Percentiles rank a stretch among this genome's conserved stretches.
These are phyloP conservation scores for Ceratocystis destructans DNA, from an alignment of 2,329 filamentous ascomycete species.

Conservation along the genomic window DNA sequence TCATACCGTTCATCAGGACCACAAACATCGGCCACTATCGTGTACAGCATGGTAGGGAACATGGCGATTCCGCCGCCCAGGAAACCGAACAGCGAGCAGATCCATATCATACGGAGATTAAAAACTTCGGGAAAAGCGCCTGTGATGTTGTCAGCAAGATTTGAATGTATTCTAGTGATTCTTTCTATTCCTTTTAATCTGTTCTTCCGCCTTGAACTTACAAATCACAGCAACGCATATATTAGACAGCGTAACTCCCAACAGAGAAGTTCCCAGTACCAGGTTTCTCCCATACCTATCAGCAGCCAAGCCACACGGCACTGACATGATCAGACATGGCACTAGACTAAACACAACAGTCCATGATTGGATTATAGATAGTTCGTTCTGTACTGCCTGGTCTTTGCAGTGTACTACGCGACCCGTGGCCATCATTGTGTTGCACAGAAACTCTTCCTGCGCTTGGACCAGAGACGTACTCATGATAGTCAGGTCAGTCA, in stretches of 20 bases:
- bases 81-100: slow-evolving; percentile 19
- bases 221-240: slow-evolving; percentile 16
- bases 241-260: slow-evolving; percentile 17
- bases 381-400: slow-evolving; percentile 21
- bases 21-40: slow-evolving; percentile 20
- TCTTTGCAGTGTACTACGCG: slow-evolving; percentile 19
- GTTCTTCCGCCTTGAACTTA: slow-evolving; percentile 4
- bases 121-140: slow-evolving; percentile 19
- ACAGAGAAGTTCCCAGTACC: slow-evolving; percentile 19
- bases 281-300: slow-evolving; percentile 20
- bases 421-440: background rate
- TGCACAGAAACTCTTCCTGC: slow-evolving; percentile 18
- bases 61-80: slow-evolving; percentile 21
- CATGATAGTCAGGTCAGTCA: slow-evolving; percentile 17
- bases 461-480: slow-evolving; percentile 18
- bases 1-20: slow-evolving; percentile 15
- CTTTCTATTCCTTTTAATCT: too few species aligned
- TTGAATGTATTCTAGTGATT: too few species aligned
- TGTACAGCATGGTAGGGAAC: slow-evolving; percentile 21
- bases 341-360: slow-evolving; percentile 20
- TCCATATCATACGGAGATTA: slow-evolving; percentile 20
- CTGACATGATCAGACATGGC: slow-evolving; percentile 19
- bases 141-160: background rate
- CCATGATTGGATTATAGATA: slow-evolving; percentile 21
- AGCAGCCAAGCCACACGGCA: slow-evolving; percentile 21